Base-by-base conservation (phyloP, 2,329 filamentous ascomycete species). In the Metarhizium humberi region DNA sequence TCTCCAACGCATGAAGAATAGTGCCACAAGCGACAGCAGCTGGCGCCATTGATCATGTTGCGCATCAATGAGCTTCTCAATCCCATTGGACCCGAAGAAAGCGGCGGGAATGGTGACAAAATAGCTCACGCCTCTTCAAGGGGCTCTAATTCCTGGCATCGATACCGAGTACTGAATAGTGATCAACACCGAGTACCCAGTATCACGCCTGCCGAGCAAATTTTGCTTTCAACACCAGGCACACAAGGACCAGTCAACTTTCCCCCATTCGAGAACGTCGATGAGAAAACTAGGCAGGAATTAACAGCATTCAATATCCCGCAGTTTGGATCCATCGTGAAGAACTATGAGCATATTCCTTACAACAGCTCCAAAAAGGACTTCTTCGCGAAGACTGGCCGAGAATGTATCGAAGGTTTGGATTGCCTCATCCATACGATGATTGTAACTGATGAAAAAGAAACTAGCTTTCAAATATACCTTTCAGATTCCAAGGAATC, bases 341-440 rank as follows among this genome's bases (percentile, higher is more conserved):
- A 80, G 34, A 86, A 78, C 58, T 81, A 81, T 60, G 78, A 85
- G 52, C 90, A 92, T 64, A 95, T 96, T 57, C 92, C 92, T 0
- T 97, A 97, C 72, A 92, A 90, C 66, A 96, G 92, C 67, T 88
- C 90, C 61, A 97, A 96, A 77, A 95, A 95, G 70, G 45, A 86
- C 57, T 95, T 96, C 64, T 81, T 85, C 59, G 82, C 86, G 60
- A 95, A 90, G 75, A 97, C 92, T 3, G 90, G 90, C 1, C 78
- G 91, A 54, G 89, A 95, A 62, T 87, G 86, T 58, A 95, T 96
- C 62, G 88, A 96, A 79, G 88, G 92, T 94, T 75, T 65, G 69
- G 38, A 14, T 4, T 29, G 7, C 16, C 6, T 36, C 8, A 3
- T 16, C 47, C 16, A 18, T 40, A 29, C n/a, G 36, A 32, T 5